Percentiles rank a stretch among this genome's conserved stretches.
These are phyloP conservation scores for Candolleomyces aberdarensis DNA, from an alignment of 768 basidiomycete genomes.

Conservation along the genomic window DNA sequence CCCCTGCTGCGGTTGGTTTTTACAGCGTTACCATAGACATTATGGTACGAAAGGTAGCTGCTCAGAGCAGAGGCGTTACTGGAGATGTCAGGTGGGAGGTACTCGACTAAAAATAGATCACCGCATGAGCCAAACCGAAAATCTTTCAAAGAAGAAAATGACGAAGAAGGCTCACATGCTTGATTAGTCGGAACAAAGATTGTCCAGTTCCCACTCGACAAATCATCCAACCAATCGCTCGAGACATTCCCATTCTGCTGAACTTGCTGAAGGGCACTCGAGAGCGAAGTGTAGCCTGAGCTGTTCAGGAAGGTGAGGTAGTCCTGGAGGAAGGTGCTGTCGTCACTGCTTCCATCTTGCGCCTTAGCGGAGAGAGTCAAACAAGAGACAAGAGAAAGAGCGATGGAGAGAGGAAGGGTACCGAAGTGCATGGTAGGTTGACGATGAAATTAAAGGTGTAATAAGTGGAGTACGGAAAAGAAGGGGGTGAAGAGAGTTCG, in stretches of 20 bases:
- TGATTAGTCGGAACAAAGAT: constrained; percentile 56
- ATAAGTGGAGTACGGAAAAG: not conserved
- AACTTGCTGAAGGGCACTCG: constrained; percentile 34
- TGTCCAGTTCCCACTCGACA: constrained; percentile 44
- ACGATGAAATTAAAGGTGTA: not conserved
- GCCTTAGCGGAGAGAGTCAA: constrained; percentile 1
- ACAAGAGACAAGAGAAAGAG: constrained; percentile 4
- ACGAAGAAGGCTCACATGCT: constrained; percentile 41
- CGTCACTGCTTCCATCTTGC: not conserved
- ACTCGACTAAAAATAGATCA: constrained; percentile 20
- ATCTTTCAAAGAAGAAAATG: not conserved
- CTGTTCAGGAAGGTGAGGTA: constrained; percentile 25
- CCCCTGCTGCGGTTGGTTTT: constrained; percentile 11
- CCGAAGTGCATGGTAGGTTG: not conserved
- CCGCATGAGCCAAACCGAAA: not conserved
- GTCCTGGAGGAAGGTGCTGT: not conserved
- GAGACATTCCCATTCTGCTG: constrained; percentile 41
- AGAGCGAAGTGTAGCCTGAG: constrained; percentile 41
- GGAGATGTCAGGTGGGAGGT: constrained; percentile 21
- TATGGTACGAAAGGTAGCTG: constrained; percentile 53
- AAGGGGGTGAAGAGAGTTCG: not conserved
- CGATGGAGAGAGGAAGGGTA: constrained; percentile 5
- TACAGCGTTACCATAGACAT: constrained; percentile 48
- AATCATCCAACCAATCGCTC: constrained; percentile 35
- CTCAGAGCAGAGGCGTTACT: constrained; percentile 29